Evolutionary conservation across 805 yeast species (phyloP).

Genomic region (Brettanomyces nanus): DNA sequence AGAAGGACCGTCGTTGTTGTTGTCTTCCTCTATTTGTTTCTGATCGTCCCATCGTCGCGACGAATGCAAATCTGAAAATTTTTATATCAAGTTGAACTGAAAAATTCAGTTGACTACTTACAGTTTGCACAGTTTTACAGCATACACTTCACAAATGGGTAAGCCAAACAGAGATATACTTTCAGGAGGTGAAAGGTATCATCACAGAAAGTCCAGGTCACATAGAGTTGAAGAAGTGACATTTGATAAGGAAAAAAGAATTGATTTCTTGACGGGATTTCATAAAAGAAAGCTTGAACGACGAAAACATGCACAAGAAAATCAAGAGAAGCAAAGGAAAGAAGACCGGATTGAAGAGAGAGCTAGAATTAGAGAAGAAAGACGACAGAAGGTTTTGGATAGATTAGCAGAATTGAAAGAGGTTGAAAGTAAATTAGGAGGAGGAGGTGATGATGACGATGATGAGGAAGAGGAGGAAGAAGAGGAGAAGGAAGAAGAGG

Average conservation of each 20-base stretch:
- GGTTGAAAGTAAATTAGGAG: slow-evolving; percentile 15
- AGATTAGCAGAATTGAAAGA: slow-evolving; percentile 50
- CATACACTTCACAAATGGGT: slow-evolving; percentile 19
- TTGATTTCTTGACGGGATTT: slow-evolving; percentile 86
- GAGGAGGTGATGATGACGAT: slow-evolving; percentile 13
- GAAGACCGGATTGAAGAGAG: slow-evolving; percentile 70
- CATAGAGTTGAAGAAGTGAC: slow-evolving; percentile 76
- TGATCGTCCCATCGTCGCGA: no score
- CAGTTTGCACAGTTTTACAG: no score
- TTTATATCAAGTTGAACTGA: no score
- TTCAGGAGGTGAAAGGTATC: slow-evolving; percentile 79
- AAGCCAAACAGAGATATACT: slow-evolving; percentile 72
- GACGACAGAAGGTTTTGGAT: slow-evolving; percentile 55
- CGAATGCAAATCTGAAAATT: no score
- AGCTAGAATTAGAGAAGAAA: slow-evolving; percentile 59
- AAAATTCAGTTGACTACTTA: no score
- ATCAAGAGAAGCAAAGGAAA: slow-evolving; percentile 69
- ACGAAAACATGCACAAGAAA: slow-evolving; percentile 76
- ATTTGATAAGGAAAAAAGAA: slow-evolving; percentile 72
- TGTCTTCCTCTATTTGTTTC: no score
- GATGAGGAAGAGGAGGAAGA: slow-evolving; percentile 10
- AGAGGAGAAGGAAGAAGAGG: slow-evolving; percentile 13
- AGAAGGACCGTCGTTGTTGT: no score
- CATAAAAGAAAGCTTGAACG: slow-evolving; percentile 89
- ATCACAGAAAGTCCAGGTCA: slow-evolving; percentile 55